Conservation (phyloP, 2,329 filamentous ascomycete species). For the Onygenales sp. region DNA sequence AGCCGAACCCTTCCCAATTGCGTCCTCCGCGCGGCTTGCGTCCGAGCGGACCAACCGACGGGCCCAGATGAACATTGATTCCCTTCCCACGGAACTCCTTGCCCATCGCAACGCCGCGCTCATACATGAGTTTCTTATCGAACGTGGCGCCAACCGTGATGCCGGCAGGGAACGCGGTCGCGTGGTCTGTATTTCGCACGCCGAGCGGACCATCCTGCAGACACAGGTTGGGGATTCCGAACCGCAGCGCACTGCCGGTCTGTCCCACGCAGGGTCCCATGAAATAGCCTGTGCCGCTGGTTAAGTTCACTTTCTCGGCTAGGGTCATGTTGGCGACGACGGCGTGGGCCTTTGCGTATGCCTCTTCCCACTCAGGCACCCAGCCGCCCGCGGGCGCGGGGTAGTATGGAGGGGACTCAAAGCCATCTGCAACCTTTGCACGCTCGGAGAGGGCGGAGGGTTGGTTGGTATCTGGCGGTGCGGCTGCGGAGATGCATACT, state of each 20-base stretch:
- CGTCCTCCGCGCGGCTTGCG: constrained; percentile 63
- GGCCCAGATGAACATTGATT: constrained; percentile 60
- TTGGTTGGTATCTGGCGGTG: not conserved
- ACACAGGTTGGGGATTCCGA: constrained; percentile 64
- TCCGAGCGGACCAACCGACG: constrained; percentile 60
- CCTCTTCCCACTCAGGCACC: constrained; percentile 56
- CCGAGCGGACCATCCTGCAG: constrained; percentile 64
- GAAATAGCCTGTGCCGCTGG: constrained; percentile 58
- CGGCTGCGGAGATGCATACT: not conserved
- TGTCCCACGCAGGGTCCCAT: constrained; percentile 73
- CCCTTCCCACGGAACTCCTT: constrained; percentile 66
- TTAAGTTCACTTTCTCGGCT: constrained; percentile 72
- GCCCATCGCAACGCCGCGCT: constrained; percentile 58
- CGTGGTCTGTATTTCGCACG: constrained; percentile 62
- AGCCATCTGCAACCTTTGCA: constrained; percentile 7
- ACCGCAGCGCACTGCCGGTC: constrained; percentile 58
- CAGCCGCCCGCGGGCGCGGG: constrained; percentile 65
- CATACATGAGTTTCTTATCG: constrained; percentile 62
- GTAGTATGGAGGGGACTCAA: constrained; percentile 52
- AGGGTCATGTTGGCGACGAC: constrained; percentile 68
- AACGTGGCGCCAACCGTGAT: constrained; percentile 68
- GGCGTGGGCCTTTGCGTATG: constrained; percentile 59
- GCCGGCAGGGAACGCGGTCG: constrained; percentile 70
- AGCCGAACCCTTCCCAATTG: constrained; percentile 67
- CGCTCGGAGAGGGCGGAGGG: not conserved